Evolutionary conservation across 108 stramenopile species (phyloP), one percentile per base, ranked within the genome.

Genomic region (Skeletonema marinoi): DNA sequence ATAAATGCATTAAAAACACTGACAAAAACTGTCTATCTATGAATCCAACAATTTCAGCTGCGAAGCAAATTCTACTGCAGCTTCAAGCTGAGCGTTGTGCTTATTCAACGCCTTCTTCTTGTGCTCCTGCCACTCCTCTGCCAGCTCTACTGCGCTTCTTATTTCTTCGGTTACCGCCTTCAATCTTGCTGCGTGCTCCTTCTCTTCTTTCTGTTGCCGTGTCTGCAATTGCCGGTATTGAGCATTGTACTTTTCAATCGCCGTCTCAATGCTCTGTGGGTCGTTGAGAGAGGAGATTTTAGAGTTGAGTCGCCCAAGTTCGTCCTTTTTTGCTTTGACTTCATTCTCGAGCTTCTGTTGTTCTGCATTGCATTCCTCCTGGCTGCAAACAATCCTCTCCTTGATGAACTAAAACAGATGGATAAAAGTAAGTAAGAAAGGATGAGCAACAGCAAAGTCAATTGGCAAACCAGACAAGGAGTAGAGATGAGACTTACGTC

Each of bases 251-350:
- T 75, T 73, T 19, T 84, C 80, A 66, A 96, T 86, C 9, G 88
- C 85, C 39, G 89, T 86, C 75, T 94, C 92, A 10, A 92, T 76
- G 32, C 86, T 83, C 21, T 88, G 75, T 16, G 93, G 95, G 74
- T 94, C 91, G 29, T 90, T 87, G 59, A 93, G 86, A 39, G 92
- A 79, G 13, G 80, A 80, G 12, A 93, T 89, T 71, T 87, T 91
- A 5, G 71, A 65, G 50, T 92, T 85, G 70, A 92, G 72, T 17
- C 82, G 70, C 50, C 89, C 87, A 7, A 83, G 81, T 81, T 96
- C 90, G 29, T 85, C 46, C 19, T 77, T 59, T 56, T 90, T 89
- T 32, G 84, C 88, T 14, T 78, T 75, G 31, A 93, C 64, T 60
- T 90, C 87, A 1, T 81, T 83, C 48, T 93, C 83, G 6, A 92